Percentiles rank a stretch among this genome's conserved stretches.
Conservation (phyloP, 1,139 yeast species). For the Candida tropicalis region DNA sequence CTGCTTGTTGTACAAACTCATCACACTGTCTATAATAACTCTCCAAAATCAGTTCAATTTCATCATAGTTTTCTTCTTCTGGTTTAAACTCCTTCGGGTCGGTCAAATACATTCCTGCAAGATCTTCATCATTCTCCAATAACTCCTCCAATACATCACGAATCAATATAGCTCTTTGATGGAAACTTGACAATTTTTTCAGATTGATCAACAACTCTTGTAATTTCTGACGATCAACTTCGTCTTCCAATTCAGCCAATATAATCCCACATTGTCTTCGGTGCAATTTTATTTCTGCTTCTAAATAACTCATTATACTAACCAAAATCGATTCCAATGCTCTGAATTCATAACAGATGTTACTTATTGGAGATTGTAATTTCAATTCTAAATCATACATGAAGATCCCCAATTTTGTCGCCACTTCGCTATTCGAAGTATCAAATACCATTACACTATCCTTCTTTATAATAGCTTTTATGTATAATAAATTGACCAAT, state of each 20-base stretch:
- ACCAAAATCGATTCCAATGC: conserved; percentile 89
- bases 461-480: conserved; percentile 81
- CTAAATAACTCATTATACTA: conserved; percentile 79
- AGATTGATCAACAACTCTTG: conserved; percentile 80
- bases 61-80: conserved; percentile 54
- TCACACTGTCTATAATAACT: conserved; percentile 95
- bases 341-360: conserved; percentile 71
- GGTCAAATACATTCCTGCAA: conserved; percentile 81
- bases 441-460: conserved; percentile 86
- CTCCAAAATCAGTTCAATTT: conserved; percentile 87
- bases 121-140: conserved; percentile 85
- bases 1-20: conserved; percentile 94
- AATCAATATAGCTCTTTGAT: conserved; percentile 81
- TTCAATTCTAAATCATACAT: conserved; percentile 87
- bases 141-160: conserved; percentile 86
- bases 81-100: conserved; percentile 33
- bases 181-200: conserved; percentile 77
- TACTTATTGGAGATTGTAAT: conserved; percentile 46
- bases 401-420: conserved; percentile 72
- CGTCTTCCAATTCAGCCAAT: conserved; percentile 78
- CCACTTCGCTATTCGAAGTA: conserved; percentile 55
- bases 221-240: conserved; percentile 80
- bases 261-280: conserved; percentile 74
- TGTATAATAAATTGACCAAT: conserved; percentile 77
- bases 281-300: conserved; percentile 82